Conservation (phyloP, 169 alveolate species). For the Eimeria sp. region DNA sequence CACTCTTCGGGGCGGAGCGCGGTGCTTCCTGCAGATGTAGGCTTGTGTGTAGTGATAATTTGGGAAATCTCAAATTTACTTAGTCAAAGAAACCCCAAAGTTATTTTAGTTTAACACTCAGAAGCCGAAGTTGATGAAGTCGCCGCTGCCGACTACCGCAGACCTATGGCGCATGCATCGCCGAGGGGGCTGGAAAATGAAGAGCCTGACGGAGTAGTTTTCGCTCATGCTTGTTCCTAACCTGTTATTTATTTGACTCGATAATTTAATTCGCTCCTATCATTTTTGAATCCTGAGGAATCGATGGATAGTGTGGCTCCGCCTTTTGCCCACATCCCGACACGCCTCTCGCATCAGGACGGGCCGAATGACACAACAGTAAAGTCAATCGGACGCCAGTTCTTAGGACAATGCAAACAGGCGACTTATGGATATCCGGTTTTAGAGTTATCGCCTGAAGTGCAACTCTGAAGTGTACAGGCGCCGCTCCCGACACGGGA, state of each 20-base stretch:
- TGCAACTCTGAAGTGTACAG: constrained; percentile 3
- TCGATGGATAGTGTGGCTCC: not conserved
- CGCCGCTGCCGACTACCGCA: not conserved
- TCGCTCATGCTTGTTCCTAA: not conserved
- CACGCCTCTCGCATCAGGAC: not conserved
- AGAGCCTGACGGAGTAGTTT: not conserved
- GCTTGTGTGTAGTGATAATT: not conserved
- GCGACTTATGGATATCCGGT: not conserved
- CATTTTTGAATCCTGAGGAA: not conserved
- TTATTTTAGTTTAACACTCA: not conserved
- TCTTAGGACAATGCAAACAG: not conserved
- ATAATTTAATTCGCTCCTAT: not conserved
- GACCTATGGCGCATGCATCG: not conserved
- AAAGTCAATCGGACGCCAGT: not conserved
- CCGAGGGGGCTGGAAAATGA: not conserved
- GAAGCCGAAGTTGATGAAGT: not conserved
- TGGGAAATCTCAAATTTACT: not conserved
- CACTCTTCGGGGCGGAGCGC: not conserved
- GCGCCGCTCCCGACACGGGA: not conserved
- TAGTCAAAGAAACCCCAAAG: not conserved
- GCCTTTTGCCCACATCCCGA: not conserved
- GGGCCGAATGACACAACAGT: not conserved
- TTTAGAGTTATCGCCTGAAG: not conserved
- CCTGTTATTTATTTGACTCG: not conserved
- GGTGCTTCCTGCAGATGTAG: not conserved